Evolutionary conservation across 163 green algal genomes (phyloP), one percentile per base, ranked within the genome.

Genomic region (Prototheca wickerhamii): DNA sequence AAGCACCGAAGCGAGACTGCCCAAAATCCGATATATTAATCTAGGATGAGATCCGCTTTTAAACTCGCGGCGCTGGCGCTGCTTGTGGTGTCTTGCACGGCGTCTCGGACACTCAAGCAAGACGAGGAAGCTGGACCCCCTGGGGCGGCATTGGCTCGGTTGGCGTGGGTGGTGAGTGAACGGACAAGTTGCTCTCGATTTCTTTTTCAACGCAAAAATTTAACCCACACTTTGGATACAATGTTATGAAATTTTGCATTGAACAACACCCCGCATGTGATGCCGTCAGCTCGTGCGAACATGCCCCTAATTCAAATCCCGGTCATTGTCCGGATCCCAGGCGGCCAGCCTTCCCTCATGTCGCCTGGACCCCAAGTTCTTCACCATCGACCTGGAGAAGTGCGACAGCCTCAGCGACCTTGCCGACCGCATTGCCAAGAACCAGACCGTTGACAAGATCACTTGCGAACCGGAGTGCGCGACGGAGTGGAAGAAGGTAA

Each of bases 381-480:
- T 43, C 28, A 35, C 8, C 53, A 60, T 60, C 53, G 29, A 60
- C 53, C 26, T 60, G 23, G 30, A 60, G 8, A 37, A 42, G 15
- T 60, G 53, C 35, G 10, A 60, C 8, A 21, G 53, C n/a, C 30
- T 60, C 28, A 35, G 15, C 4, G 30, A 60, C 12, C 30, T 60
- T 8, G 20, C 30, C 7, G 53, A 60, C 8, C 8, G 7, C 7
- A 10, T 60, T 20, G 26, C 53, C 15, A 35, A 37, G 28, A 37
- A 34, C 32, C 8, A 53, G 51, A 29, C 31, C 31, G 31, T 49
- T 15, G 31, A 31, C 29, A 29, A 61, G 31, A 28, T 44, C 31
- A 28, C 28, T 4, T 61, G 55, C 55, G 55, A 61, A 31, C 32
- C 31, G 18, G 32, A 61, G 30, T 61, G 55, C 32, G 55, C 55